Evolutionary conservation across 1,284 basidiomycete genomes (phyloP).

Genomic region (Sanghuangporus baumii): DNA sequence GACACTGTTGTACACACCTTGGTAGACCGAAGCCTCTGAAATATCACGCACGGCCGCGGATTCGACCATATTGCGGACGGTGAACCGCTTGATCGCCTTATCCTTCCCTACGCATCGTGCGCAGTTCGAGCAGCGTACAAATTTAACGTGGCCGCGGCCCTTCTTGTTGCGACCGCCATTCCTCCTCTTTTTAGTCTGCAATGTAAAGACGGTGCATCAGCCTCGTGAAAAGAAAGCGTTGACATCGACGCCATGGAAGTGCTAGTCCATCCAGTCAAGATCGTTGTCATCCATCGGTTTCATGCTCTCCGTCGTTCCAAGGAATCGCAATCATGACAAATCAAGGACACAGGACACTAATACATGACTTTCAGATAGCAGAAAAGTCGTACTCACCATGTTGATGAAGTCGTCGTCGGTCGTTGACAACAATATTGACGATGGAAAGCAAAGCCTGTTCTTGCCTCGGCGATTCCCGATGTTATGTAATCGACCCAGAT

Average conservation of each 20-base stretch:
- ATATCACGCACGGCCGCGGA: slow-evolving; percentile 97
- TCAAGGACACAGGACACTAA: background rate
- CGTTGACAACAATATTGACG: background rate
- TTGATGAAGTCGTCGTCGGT: slow-evolving; percentile 1
- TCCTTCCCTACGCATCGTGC: slow-evolving; percentile 92
- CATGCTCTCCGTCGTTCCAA: background rate
- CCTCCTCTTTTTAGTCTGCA: slow-evolving; percentile 98
- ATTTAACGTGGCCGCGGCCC: slow-evolving; percentile 92
- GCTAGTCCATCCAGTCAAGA: background rate
- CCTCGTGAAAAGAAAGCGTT: background rate
- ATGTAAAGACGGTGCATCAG: background rate
- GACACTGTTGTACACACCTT: slow-evolving; percentile 50
- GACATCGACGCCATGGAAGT: background rate
- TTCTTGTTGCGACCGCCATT: slow-evolving; percentile 98
- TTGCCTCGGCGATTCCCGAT: background rate
- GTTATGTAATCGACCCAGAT: background rate
- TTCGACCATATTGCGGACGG: slow-evolving; percentile 99
- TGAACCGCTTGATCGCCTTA: slow-evolving; percentile 99
- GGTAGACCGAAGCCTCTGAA: slow-evolving; percentile 93
- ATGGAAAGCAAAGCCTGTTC: background rate
- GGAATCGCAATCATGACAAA: background rate
- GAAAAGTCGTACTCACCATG: slow-evolving; percentile 1
- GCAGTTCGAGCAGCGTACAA: slow-evolving; percentile 98
- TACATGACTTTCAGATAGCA: background rate
- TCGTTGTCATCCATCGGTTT: background rate